phyloP scores from a whole-genome alignment of 441 rosid species.

The Populus hybrid region DNA sequence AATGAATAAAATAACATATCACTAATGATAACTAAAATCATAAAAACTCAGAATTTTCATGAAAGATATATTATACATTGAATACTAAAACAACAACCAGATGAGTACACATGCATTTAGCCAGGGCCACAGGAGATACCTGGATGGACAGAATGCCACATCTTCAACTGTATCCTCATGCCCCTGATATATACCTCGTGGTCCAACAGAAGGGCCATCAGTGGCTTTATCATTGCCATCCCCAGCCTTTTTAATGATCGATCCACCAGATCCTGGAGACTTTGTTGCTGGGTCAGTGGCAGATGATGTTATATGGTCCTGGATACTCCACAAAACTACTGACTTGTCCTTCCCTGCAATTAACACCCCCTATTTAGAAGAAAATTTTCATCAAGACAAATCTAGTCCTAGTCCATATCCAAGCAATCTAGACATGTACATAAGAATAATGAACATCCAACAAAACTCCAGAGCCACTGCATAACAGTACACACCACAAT shows the following conservation, averaged over 20 bases:
- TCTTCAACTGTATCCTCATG: slow-evolving; percentile 99
- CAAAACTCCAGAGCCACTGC: neutral
- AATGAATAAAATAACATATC: neutral
- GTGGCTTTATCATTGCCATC: slow-evolving; percentile 57
- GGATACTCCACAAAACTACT: slow-evolving; percentile 97
- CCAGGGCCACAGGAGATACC: slow-evolving; percentile 44
- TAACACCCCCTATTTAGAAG: slow-evolving; percentile 17
- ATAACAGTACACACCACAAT: neutral
- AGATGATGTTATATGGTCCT: slow-evolving; percentile 79
- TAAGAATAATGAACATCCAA: neutral
- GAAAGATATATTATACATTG: neutral
- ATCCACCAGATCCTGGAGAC: slow-evolving; percentile 65
- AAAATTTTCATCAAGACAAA: slow-evolving; percentile 16
- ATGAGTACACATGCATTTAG: neutral
- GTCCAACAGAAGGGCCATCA: slow-evolving; percentile 74
- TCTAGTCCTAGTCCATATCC: neutral
- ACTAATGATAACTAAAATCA: neutral
- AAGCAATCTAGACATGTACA: neutral
- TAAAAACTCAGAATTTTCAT: neutral
- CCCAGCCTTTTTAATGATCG: slow-evolving; percentile 59
- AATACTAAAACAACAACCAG: neutral
- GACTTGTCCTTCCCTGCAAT: slow-evolving; percentile 90
- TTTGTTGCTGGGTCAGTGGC: slow-evolving; percentile 61
- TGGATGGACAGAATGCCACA: slow-evolving; percentile 90
- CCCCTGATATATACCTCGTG: slow-evolving; percentile 86